phyloP scores from a whole-genome alignment of 352 stramenopile genomes.

The Pythium aristosporum region DNA sequence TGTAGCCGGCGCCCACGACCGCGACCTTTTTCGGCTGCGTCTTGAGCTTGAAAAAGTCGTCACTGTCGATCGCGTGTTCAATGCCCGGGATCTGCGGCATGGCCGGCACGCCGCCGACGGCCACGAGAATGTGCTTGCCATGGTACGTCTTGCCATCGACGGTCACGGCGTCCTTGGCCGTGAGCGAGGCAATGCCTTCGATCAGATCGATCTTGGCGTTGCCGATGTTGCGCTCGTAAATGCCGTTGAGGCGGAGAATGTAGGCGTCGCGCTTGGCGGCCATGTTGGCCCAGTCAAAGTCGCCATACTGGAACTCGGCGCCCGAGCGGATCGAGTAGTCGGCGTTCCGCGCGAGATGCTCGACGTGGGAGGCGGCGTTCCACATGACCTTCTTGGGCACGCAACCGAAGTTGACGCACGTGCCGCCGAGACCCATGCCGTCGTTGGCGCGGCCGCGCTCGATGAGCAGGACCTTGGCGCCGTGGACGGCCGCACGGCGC shows the following conservation, averaged over 20 bases:
- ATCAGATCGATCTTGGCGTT: constrained; percentile 90
- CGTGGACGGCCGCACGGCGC: constrained; percentile 68
- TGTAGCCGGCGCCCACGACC: constrained; percentile 98
- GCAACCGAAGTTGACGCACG: constrained; percentile 99
- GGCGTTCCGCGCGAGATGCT: constrained; percentile 33
- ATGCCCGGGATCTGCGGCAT: constrained; percentile 83
- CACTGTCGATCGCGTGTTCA: constrained; percentile 93
- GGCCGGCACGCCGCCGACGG: constrained; percentile 89
- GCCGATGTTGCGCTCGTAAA: constrained; percentile 93
- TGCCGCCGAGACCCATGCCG: constrained; percentile 77
- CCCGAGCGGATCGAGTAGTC: constrained; percentile 26
- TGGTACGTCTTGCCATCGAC: constrained; percentile 75
- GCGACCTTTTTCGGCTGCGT: constrained; percentile 90
- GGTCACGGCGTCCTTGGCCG: constrained; percentile 67
- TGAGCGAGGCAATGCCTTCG: constrained; percentile 87
- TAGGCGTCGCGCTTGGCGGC: constrained; percentile 88
- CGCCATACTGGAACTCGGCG: too few species aligned
- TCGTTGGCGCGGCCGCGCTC: constrained; percentile 28
- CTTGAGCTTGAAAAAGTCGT: constrained; percentile 98
- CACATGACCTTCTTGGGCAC: constrained; percentile 99
- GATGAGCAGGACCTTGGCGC: constrained; percentile 52
- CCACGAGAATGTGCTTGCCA: constrained; percentile 94
- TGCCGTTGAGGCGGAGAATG: constrained; percentile 94
- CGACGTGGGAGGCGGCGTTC: constrained; percentile 56
- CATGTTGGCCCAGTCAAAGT: too few species aligned